Percentiles rank a stretch among this genome's conserved stretches.
Conservation (phyloP, 2,329 filamentous ascomycete species). For the Verticillium zaregamsianum region DNA sequence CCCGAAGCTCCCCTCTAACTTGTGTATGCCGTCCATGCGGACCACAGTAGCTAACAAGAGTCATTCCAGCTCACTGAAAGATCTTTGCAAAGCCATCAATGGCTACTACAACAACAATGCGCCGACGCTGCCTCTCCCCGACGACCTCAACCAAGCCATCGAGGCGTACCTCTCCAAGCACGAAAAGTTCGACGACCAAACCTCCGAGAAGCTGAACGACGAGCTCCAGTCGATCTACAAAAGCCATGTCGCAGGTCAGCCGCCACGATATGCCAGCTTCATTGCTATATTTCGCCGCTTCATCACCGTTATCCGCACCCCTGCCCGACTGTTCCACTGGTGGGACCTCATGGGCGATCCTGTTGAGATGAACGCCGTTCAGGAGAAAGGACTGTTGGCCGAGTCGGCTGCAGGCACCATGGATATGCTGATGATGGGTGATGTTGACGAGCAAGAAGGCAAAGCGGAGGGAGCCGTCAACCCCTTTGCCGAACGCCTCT, state of each 20-base stretch:
- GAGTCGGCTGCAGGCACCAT: constrained; percentile 63
- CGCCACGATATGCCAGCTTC: constrained; percentile 61
- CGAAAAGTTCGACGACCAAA: constrained; percentile 60
- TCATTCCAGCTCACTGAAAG: constrained; percentile 49
- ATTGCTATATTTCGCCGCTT: constrained; percentile 62
- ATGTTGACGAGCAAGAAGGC: constrained; percentile 49
- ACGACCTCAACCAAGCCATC: constrained; percentile 59
- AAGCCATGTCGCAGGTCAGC: constrained; percentile 54
- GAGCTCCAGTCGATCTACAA: constrained; percentile 66
- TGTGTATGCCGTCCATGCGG: neutral
- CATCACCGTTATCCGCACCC: constrained; percentile 58
- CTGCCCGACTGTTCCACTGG: constrained; percentile 64
- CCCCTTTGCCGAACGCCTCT: constrained; percentile 52
- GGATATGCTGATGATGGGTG: constrained; percentile 59
- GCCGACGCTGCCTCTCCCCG: constrained; percentile 58
- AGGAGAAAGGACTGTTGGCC: constrained; percentile 45
- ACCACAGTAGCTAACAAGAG: constrained; percentile 1
- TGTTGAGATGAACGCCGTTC: constrained; percentile 27
- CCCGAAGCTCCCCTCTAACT: neutral
- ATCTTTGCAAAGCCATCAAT: constrained; percentile 54
- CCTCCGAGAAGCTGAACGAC: constrained; percentile 68
- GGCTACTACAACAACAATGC: constrained; percentile 38
- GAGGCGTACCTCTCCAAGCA: constrained; percentile 66
- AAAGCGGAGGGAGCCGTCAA: constrained; percentile 27
- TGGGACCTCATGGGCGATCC: constrained; percentile 61